Evolutionary conservation across 1,284 basidiomycete genomes (phyloP).

Genomic region (Tilletia horrida): DNA sequence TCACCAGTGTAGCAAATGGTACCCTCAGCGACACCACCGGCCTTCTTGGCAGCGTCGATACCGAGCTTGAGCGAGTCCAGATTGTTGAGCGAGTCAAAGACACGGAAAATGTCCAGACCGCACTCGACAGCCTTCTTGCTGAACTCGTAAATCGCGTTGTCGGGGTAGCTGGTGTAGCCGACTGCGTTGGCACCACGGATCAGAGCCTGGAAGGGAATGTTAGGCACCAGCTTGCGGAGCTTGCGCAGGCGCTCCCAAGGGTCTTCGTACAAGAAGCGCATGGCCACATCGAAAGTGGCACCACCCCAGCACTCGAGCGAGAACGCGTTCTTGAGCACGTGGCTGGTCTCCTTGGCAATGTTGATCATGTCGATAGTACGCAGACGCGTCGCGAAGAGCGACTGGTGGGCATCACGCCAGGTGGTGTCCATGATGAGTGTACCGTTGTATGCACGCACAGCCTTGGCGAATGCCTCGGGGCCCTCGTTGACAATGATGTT

Average conservation of each 20-base stretch:
- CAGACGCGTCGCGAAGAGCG: slow-evolving; percentile 89
- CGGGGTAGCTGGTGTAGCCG: slow-evolving; percentile 97
- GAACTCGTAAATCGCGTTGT: slow-evolving; percentile 95
- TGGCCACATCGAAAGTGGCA: slow-evolving; percentile 97
- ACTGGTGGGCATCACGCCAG: slow-evolving; percentile 99
- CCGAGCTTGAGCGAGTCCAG: slow-evolving; percentile 52
- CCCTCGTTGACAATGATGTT: slow-evolving; percentile 98
- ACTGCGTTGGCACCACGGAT: slow-evolving; percentile 99
- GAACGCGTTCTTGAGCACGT: slow-evolving; percentile 91
- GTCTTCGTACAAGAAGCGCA: slow-evolving; percentile 99
- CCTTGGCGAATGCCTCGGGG: slow-evolving; percentile 97
- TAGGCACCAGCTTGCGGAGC: slow-evolving; percentile 91
- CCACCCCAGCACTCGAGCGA: slow-evolving; percentile 99
- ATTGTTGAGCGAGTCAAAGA: slow-evolving; percentile 83
- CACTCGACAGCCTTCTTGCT: slow-evolving; percentile 84
- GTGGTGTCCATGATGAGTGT: slow-evolving; percentile 72
- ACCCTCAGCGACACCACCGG: slow-evolving; percentile 85
- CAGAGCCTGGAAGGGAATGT: slow-evolving; percentile 96
- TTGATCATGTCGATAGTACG: slow-evolving; percentile 97
- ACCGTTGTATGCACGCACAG: slow-evolving; percentile 92
- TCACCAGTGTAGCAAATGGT: slow-evolving; percentile 98
- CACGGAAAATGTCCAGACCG: slow-evolving; percentile 98
- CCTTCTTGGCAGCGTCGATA: slow-evolving; percentile 99
- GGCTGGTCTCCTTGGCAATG: slow-evolving; percentile 88
- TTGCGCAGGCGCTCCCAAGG: slow-evolving; percentile 97